Conservation (phyloP, 1,139 yeast genomes). For the Blastobotrys illinoisensis region DNA sequence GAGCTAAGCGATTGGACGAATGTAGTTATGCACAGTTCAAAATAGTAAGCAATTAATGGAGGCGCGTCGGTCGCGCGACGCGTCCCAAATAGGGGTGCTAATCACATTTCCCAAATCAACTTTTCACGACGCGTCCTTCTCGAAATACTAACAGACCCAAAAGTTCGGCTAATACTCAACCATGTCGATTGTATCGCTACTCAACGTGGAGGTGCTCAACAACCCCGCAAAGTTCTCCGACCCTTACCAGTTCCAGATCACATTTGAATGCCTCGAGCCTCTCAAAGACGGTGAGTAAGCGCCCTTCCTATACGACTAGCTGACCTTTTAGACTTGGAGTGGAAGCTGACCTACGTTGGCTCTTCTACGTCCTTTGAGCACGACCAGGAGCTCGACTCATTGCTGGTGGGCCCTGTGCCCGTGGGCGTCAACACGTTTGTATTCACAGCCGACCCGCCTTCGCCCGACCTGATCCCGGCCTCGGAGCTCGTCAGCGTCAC, state of each 20-base stretch:
- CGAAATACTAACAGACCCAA: background rate
- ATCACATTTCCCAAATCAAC: background rate
- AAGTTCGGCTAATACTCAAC: background rate
- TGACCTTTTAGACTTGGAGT: conserved; percentile 73
- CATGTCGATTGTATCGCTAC: conserved; percentile 91
- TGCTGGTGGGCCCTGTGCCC: conserved; percentile 96
- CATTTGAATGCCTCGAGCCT: conserved; percentile 93
- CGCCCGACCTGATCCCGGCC: conserved; percentile 92
- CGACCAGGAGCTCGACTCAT: conserved; percentile 93
- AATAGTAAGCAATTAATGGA: no score
- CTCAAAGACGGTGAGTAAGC: conserved; percentile 51
- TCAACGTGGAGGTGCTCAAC: conserved; percentile 87
- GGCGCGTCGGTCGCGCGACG: background rate
- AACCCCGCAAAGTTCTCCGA: conserved; percentile 94
- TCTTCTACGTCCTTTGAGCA: conserved; percentile 89
- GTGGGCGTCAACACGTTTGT: conserved; percentile 92
- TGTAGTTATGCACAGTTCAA: no score
- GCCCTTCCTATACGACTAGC: conserved; percentile 3
- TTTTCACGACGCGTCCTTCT: background rate
- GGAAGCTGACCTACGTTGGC: conserved; percentile 97
- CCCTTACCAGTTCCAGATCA: conserved; percentile 93
- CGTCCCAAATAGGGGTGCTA: background rate
- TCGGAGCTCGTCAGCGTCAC: conserved; percentile 93
- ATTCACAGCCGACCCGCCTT: conserved; percentile 93
- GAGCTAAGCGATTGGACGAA: no score